Percentiles rank a stretch among this genome's conserved stretches.
These are phyloP conservation scores for Mortierella alpina DNA, from an alignment of 192 early-diverging fungal genomes.

Conservation along the genomic window DNA sequence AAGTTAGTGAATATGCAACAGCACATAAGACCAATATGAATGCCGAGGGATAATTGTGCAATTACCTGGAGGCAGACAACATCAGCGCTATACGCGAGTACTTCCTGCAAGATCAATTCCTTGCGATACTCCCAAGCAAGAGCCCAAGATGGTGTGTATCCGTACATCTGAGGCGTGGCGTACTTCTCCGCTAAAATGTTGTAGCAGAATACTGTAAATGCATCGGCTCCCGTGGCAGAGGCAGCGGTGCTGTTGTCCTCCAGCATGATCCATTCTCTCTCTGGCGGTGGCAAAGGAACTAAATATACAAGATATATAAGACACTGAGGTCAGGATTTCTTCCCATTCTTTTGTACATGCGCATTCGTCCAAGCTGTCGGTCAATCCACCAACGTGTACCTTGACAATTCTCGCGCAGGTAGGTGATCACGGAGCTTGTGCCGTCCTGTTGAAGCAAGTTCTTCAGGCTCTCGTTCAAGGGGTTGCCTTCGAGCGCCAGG, in stretches of 20 bases:
- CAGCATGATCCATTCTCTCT: constrained; percentile 90
- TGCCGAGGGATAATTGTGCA: background rate
- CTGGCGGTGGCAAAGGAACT: constrained; percentile 83
- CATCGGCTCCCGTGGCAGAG: constrained; percentile 67
- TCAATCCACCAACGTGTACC: constrained; percentile 53
- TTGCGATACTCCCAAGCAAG: constrained; percentile 94
- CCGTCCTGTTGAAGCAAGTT: constrained; percentile 89
- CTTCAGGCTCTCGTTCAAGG: constrained; percentile 84
- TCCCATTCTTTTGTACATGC: too few species aligned
- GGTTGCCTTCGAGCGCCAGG: constrained; percentile 96
- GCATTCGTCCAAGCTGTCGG: background rate
- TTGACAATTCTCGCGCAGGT: constrained; percentile 89
- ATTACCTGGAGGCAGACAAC: constrained; percentile 91
- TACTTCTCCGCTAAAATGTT: constrained; percentile 93
- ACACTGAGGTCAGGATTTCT: background rate
- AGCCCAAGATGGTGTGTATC: constrained; percentile 96
- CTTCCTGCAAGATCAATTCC: constrained; percentile 87
- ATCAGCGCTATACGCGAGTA: constrained; percentile 88
- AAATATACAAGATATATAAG: background rate
- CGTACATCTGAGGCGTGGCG: constrained; percentile 87
- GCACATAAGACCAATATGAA: background rate
- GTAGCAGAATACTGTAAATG: constrained; percentile 91
- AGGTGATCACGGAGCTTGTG: constrained; percentile 81
- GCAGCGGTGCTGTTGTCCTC: constrained; percentile 77
- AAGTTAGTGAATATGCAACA: background rate